These are phyloP conservation scores for Chalara sp. DNA, from an alignment of 2,329 filamentous ascomycete species.

Conservation along the genomic window DNA sequence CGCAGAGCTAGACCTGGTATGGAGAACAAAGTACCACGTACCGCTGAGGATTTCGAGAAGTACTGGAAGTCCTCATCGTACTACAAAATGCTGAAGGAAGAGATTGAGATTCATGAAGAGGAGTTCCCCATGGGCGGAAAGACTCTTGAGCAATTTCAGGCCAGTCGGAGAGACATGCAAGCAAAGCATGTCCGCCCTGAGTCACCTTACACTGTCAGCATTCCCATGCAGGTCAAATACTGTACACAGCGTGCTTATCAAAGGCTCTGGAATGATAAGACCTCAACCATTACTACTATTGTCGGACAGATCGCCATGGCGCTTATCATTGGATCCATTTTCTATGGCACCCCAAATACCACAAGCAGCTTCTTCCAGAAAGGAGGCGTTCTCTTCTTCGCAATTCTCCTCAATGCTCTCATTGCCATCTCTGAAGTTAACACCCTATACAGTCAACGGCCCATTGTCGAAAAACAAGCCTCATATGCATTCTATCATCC, in stretches of 20 bases:
- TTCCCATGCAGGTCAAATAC: slow-evolving; percentile 66
- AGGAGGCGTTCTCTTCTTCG: slow-evolving; percentile 62
- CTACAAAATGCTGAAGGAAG: slow-evolving; percentile 34
- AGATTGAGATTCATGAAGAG: slow-evolving; percentile 46
- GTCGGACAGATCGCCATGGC: slow-evolving; percentile 41
- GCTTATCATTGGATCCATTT: slow-evolving; percentile 57
- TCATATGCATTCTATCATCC: slow-evolving; percentile 89
- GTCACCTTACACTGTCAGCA: slow-evolving; percentile 81
- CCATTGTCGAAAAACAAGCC: slow-evolving; percentile 86
- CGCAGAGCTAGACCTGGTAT: slow-evolving; percentile 49
- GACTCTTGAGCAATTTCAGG: slow-evolving; percentile 32
- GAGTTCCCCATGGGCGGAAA: slow-evolving; percentile 29
- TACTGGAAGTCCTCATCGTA: slow-evolving; percentile 41
- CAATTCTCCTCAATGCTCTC: slow-evolving; percentile 62
- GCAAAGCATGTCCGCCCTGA: slow-evolving; percentile 49
- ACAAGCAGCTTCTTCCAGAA: slow-evolving; percentile 55
- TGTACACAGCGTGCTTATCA: slow-evolving; percentile 78
- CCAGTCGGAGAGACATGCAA: slow-evolving; percentile 25
- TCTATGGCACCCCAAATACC: slow-evolving; percentile 49
- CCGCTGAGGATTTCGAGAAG: slow-evolving; percentile 47
- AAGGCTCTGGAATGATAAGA: slow-evolving; percentile 71
- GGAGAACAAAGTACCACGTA: slow-evolving; percentile 50
- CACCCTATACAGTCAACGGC: slow-evolving; percentile 73
- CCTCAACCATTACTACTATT: slow-evolving; percentile 49
- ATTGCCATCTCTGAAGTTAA: slow-evolving; percentile 60